phyloP scores from a whole-genome alignment of 768 basidiomycete genomes.

The Lentinula aciculospora region DNA sequence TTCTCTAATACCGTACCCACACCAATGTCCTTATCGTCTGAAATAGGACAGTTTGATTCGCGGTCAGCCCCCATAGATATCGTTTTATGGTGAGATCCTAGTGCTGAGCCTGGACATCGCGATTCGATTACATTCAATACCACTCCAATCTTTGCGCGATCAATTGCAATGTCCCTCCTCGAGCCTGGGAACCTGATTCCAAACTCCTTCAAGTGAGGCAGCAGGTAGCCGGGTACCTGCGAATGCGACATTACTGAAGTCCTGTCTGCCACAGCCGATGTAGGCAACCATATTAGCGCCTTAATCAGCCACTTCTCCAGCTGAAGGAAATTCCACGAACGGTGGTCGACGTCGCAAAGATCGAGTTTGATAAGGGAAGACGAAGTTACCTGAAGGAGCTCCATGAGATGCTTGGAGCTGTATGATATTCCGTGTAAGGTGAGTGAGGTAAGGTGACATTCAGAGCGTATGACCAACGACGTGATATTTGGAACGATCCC shows the following conservation, averaged over 20 bases:
- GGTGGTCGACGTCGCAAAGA: not conserved
- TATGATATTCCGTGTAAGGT: not conserved
- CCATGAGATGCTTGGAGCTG: not conserved
- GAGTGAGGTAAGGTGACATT: not conserved
- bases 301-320: not conserved
- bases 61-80: not conserved
- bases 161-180: not conserved
- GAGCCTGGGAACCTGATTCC: not conserved
- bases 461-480: not conserved
- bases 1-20: not conserved
- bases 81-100: too few species aligned
- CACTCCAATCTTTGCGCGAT: not conserved
- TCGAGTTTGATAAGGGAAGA: not conserved
- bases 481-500: not conserved
- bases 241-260: too few species aligned
- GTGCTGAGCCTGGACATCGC: not conserved
- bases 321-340: slow-evolving; percentile 1
- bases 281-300: not conserved
- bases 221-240: not conserved
- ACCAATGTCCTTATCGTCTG: not conserved
- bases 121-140: not conserved
- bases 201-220: not conserved
- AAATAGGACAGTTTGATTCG: not conserved
- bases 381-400: not conserved
- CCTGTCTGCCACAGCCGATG: not conserved